Evolutionary conservation across 1,139 yeast species (phyloP).

Genomic region (Kluyveromyces sp.): DNA sequence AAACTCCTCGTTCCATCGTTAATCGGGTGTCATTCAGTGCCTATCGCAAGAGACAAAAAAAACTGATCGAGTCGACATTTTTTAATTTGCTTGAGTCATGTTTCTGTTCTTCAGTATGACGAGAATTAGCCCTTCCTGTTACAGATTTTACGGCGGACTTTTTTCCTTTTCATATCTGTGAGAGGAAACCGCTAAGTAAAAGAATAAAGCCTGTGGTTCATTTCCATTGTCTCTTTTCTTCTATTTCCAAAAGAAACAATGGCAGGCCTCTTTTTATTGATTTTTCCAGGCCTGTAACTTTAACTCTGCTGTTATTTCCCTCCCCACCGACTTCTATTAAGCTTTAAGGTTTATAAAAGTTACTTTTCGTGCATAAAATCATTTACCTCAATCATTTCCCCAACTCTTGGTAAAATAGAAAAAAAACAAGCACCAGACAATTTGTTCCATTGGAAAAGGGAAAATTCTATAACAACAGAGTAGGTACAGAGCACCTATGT

Average conservation of each 20-base stretch:
- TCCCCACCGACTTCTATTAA: neutral
- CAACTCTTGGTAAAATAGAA: neutral
- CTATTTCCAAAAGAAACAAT: neutral
- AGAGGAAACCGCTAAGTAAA: neutral
- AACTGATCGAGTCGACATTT: neutral
- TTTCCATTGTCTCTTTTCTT: neutral
- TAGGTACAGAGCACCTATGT: neutral
- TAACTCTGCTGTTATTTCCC: neutral
- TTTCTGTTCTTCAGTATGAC: constrained; percentile 1
- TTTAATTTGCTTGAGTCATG: neutral
- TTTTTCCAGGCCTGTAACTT: constrained; percentile 3
- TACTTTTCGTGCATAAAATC: constrained; percentile 2
- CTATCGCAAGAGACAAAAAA: neutral
- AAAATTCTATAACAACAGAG: neutral
- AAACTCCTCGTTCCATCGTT: neutral
- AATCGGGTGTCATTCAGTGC: constrained; percentile 1
- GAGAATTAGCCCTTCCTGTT: constrained; percentile 1
- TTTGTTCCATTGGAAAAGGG: no score
- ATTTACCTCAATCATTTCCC: neutral
- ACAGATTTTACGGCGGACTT: neutral
- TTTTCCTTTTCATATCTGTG: neutral
- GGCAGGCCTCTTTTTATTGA: constrained; percentile 5
- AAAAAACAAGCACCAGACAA: no score
- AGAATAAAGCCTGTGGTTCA: neutral
- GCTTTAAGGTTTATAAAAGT: neutral